These are phyloP conservation scores for Eucalyptus decipiens DNA, from an alignment of 345 rosid genomes.

Conservation along the genomic window DNA sequence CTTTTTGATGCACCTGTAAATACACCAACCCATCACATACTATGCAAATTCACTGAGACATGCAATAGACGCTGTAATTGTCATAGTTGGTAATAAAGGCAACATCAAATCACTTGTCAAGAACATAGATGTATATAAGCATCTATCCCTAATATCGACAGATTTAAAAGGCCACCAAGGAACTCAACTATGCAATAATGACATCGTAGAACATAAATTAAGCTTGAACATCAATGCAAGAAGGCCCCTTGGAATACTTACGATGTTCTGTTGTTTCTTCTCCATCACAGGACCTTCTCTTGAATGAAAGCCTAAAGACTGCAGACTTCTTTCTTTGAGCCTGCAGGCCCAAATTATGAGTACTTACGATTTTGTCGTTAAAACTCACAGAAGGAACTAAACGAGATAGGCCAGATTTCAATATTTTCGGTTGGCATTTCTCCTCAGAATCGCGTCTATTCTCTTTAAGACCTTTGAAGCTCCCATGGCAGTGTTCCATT, in stretches of 20 bases:
- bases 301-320: constrained; percentile 48
- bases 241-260: constrained; percentile 9
- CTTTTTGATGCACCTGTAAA: constrained; percentile 47
- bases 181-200: neutral
- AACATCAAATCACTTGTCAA: neutral
- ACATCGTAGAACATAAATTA: neutral
- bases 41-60: neutral
- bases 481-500: constrained; percentile 14
- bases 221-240: neutral
- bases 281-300: constrained; percentile 56
- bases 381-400: constrained; percentile 34
- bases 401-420: constrained; percentile 16
- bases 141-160: neutral
- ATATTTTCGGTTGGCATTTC: neutral
- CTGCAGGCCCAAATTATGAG: neutral
- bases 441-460: constrained; percentile 12
- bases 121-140: neutral
- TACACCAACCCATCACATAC: neutral
- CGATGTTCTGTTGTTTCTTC: constrained; percentile 39
- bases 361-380: constrained; percentile 12
- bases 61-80: neutral
- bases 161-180: neutral
- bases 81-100: neutral
- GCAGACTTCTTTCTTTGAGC: constrained; percentile 34
- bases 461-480: constrained; percentile 28